Percentiles rank a stretch among this genome's conserved stretches.
These are phyloP conservation scores for Yarrowia deformans DNA, from an alignment of 805 yeast species.

Conservation along the genomic window DNA sequence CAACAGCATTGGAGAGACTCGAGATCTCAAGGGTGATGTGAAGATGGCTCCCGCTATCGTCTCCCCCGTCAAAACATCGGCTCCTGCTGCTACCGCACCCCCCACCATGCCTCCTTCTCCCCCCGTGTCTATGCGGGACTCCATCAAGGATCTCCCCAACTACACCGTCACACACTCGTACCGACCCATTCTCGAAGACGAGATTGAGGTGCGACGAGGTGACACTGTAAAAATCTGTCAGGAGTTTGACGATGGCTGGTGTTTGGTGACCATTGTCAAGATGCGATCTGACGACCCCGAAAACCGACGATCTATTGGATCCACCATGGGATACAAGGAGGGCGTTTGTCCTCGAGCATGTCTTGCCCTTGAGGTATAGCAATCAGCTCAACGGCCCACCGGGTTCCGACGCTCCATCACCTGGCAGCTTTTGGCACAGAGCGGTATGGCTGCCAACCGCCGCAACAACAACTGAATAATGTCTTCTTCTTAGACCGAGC, in stretches of 20 bases:
- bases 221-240: conserved; percentile 79
- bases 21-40: conserved; percentile 8
- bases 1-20: conserved; percentile 23
- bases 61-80: conserved; percentile 1
- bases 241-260: conserved; percentile 93
- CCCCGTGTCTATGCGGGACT: conserved; percentile 60
- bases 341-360: conserved; percentile 33
- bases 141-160: conserved; percentile 35
- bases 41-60: conserved; percentile 6
- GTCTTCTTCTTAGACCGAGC: conserved; percentile 30
- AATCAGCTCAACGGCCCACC: neutral
- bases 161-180: conserved; percentile 73
- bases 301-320: conserved; percentile 34
- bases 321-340: conserved; percentile 26
- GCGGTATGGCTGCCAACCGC: conserved; percentile 3
- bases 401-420: conserved; percentile 4
- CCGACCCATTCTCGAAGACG: conserved; percentile 83
- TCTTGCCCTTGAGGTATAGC: conserved; percentile 28
- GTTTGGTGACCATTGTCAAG: conserved; percentile 61
- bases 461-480: conserved; percentile 27
- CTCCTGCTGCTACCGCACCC: conserved; percentile 1
- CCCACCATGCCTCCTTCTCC: conserved; percentile 46
- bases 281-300: conserved; percentile 37
- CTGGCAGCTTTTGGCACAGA: neutral
- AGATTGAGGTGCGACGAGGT: conserved; percentile 68